These are phyloP conservation scores for Neocallimastix lanati DNA, from an alignment of 192 early-diverging fungal genomes.

Conservation along the genomic window DNA sequence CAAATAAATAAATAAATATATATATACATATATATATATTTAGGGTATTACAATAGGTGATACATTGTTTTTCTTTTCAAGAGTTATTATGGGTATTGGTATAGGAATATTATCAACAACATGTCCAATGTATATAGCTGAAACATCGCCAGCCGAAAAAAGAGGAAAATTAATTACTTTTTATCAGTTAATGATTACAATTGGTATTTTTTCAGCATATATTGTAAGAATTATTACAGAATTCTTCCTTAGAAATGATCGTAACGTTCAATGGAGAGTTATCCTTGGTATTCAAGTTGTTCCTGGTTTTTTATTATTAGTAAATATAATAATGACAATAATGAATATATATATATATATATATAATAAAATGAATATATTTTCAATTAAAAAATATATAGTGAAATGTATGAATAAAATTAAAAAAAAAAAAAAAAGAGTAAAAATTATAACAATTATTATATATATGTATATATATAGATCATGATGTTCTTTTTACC, in stretches of 20 bases:
- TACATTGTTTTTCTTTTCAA: neutral
- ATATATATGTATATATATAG: neutral
- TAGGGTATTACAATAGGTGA: neutral
- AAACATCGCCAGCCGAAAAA: neutral
- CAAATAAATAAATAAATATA: too few species aligned
- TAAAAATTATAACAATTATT: too few species aligned
- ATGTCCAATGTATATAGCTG: neutral
- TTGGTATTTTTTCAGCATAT: neutral
- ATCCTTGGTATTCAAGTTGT: neutral
- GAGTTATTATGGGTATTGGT: neutral
- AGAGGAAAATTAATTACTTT: neutral
- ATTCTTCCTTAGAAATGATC: neutral
- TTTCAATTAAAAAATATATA: too few species aligned
- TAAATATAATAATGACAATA: neutral
- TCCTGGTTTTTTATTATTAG: neutral
- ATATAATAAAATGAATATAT: too few species aligned
- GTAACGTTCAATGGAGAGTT: neutral
- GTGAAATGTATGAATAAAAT: too few species aligned
- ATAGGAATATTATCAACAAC: neutral
- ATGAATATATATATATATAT: too few species aligned
- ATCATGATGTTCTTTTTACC: neutral
- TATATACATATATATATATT: neutral
- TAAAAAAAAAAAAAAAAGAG: too few species aligned
- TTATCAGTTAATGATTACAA: neutral
- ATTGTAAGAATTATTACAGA: neutral